Percentiles rank a stretch among this genome's conserved stretches.
Conservation (phyloP, 371 early-diverging fungal species). For the Batkoa obscura region DNA sequence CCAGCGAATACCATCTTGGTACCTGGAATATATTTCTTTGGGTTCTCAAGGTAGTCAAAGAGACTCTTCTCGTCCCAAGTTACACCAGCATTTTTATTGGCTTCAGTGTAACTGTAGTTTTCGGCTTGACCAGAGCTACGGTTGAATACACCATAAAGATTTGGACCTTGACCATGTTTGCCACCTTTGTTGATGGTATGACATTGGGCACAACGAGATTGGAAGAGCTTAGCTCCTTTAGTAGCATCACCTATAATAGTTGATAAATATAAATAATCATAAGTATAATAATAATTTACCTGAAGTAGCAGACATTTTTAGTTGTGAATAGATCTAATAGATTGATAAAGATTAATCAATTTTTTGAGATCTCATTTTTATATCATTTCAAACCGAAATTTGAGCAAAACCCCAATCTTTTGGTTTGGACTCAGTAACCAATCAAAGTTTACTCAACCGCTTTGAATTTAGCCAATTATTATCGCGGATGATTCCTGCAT, state of each 20-base stretch:
- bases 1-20: constrained; percentile 98
- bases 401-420: too few relatives aligned
- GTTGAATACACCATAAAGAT: constrained; percentile 82
- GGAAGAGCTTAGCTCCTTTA: constrained; percentile 94
- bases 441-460: too few relatives aligned
- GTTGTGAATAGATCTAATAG: not conserved
- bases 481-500: too few relatives aligned
- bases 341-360: too few relatives aligned
- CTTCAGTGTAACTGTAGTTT: constrained; percentile 85
- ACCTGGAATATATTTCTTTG: constrained; percentile 92
- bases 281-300: not conserved
- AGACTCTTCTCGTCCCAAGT: constrained; percentile 71
- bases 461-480: too few relatives aligned
- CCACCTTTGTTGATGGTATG: constrained; percentile 88
- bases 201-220: constrained; percentile 96
- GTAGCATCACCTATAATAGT: constrained; percentile 6
- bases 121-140: constrained; percentile 70
- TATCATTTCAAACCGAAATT: too few relatives aligned
- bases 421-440: too few relatives aligned
- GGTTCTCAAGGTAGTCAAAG: constrained; percentile 85
- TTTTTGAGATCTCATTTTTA: too few relatives aligned
- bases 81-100: constrained; percentile 79
- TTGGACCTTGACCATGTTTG: constrained; percentile 90
- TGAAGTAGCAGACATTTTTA: constrained; percentile 5
- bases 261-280: not conserved